These are phyloP conservation scores for Colletotrichum sp. DNA, from an alignment of 2,329 filamentous ascomycete species.

Conservation along the genomic window DNA sequence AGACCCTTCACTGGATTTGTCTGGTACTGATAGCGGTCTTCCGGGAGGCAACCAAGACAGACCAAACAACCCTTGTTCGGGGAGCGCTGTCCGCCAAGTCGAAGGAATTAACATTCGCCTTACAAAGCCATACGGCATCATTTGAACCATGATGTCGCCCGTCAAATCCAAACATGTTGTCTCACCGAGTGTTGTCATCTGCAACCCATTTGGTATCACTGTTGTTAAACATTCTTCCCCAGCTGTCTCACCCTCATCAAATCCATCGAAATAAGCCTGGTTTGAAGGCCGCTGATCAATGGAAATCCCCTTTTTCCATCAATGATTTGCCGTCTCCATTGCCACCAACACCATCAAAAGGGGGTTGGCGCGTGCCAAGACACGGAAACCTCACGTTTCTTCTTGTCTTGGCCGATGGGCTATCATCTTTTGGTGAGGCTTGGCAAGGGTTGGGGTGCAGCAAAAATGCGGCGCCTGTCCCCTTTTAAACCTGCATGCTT, in stretches of 20 bases:
- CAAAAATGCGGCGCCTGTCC: not conserved
- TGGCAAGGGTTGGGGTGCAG: constrained; percentile 1
- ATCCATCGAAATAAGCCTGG: not conserved
- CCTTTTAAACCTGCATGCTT: not conserved
- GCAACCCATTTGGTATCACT: not conserved
- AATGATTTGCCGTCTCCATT: constrained; percentile 7
- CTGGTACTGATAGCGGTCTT: not conserved
- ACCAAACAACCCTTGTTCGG: not conserved
- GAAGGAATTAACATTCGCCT: not conserved
- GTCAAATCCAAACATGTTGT: not conserved
- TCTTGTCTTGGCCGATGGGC: not conserved
- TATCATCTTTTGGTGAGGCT: not conserved
- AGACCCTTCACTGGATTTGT: not conserved
- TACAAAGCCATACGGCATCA: not conserved
- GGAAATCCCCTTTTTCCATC: constrained; percentile 12
- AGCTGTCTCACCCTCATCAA: not conserved
- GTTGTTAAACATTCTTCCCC: not conserved
- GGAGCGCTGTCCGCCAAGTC: not conserved
- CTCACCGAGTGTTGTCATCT: not conserved
- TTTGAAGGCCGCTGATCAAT: not conserved
- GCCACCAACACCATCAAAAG: not conserved
- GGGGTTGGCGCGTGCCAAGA: constrained; percentile 11
- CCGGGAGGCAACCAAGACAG: not conserved
- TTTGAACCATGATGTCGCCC: not conserved
- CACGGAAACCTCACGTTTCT: not conserved